Percentiles rank a stretch among this genome's conserved stretches.
These are phyloP conservation scores for Plenodomus biglobosus DNA, from an alignment of 2,329 filamentous ascomycete genomes.

Conservation along the genomic window DNA sequence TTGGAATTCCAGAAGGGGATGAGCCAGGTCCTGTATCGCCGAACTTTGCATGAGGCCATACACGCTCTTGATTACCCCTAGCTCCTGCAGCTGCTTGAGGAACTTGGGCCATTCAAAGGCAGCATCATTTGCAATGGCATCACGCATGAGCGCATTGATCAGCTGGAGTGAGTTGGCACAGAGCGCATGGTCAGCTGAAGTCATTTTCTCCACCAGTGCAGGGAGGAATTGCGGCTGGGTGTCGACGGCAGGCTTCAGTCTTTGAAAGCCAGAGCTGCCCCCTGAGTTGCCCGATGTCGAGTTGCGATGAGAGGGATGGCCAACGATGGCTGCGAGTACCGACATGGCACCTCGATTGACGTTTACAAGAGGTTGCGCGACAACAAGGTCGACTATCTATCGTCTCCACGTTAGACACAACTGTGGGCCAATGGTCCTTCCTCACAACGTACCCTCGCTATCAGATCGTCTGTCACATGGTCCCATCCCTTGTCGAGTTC, in stretches of 20 bases:
- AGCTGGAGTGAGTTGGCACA: conserved; percentile 95
- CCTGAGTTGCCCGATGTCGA: conserved; percentile 70
- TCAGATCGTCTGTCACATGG: conserved; percentile 72
- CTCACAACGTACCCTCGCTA: conserved; percentile 58
- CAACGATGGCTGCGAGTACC: conserved; percentile 89
- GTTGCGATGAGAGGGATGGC: conserved; percentile 67
- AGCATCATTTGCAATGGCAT: conserved; percentile 77
- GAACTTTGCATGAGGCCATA: conserved; percentile 92
- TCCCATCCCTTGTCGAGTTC: conserved; percentile 99
- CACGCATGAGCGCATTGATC: conserved; percentile 91
- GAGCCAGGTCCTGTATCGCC: conserved; percentile 83
- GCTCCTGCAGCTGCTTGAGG: conserved; percentile 87
- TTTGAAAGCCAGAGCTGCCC: conserved; percentile 80
- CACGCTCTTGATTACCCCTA: conserved; percentile 89
- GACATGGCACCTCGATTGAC: conserved; percentile 96
- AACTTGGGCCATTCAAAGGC: conserved; percentile 92
- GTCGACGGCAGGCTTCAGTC: conserved; percentile 86
- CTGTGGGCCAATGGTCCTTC: not conserved
- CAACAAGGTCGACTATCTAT: conserved; percentile 84
- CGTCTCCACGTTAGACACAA: conserved; percentile 12
- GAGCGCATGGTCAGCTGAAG: conserved; percentile 90
- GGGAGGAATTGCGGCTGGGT: conserved; percentile 93
- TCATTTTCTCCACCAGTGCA: conserved; percentile 86
- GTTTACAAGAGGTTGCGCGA: conserved; percentile 94
- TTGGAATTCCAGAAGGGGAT: conserved; percentile 91